Evolutionary conservation across 2,329 filamentous ascomycete species (phyloP), one percentile per base, ranked within the genome.

Genomic region (Curvularia verruculosa): DNA sequence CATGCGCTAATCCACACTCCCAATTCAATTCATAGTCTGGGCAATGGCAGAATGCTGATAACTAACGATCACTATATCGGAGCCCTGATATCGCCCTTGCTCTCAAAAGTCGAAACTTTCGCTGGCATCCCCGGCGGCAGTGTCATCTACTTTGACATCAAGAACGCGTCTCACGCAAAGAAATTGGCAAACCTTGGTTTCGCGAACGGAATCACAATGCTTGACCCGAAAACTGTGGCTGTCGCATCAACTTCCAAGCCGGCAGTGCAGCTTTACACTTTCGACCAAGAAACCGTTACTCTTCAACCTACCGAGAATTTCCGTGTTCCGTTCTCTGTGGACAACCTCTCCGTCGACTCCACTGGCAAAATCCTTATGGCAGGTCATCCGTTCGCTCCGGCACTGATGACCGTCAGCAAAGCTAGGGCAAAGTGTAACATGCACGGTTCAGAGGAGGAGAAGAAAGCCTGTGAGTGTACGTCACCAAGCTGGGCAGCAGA

Each of bases 1-100:
- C 72, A 80, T 44, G 61, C 66, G 0, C 54, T 73, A 2, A 49
- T 78, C 10, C 66, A 74, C 29, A 61, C 74, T 0, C 79, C 79
- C 2, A 81, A 81, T 59, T 70, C 73, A 3, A 68, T 81, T n/a
- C 61, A 72, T 12, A 64, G 70, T 1, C 54, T 80, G 12, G 71
- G 69, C 7, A 45, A 60, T 5, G 64, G 66, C 5, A 71, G 73
- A 29, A 50, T 80, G 1, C 70, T 75, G 49, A 63, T 80, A 13
- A 79, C 77, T 15, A 81, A 80, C 53, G 78, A 81, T 62, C 79
- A 81, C 61, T 72, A 68, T 59, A 69, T 79, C 49, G 66, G 63
- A 12, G 61, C 72, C 0, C 59, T 67, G 7, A 41, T 63, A 1
- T 66, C 68, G 0, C 64, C 60, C 0, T 6, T 74, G 1, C 58